phyloP scores from a whole-genome alignment of 202 grass and related monocot genomes.

The Hordeum pubiflorum region DNA sequence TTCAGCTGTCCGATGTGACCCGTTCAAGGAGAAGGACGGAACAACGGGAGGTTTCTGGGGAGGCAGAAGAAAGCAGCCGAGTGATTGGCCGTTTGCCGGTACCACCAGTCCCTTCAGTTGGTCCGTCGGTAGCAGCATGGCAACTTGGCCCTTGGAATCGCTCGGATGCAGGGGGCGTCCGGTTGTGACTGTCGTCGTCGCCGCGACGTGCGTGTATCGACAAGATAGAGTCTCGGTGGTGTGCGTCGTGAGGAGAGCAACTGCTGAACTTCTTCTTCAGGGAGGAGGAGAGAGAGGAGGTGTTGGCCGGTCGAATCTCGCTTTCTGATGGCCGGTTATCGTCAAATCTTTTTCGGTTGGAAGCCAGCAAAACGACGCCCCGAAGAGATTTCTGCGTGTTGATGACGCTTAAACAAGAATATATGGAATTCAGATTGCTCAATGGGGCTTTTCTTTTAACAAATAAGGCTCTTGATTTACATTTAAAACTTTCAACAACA shows the following conservation, averaged over 20 bases:
- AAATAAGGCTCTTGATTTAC: too few relatives aligned
- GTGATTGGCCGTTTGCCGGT: constrained; percentile 2
- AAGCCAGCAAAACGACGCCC: too few relatives aligned
- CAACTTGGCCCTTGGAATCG: neutral
- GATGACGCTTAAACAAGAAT: too few relatives aligned
- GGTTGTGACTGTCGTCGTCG: neutral
- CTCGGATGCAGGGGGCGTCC: neutral
- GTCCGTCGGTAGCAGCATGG: neutral
- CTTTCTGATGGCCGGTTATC: too few relatives aligned
- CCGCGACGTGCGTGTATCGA: neutral
- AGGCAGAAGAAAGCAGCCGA: neutral
- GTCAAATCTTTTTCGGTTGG: too few relatives aligned
- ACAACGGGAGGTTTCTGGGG: neutral
- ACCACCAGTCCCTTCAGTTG: neutral
- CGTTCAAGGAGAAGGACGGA: neutral
- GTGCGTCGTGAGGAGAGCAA: constrained; percentile 15
- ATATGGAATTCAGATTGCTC: too few relatives aligned
- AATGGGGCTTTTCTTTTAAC: too few relatives aligned
- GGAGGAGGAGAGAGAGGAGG: neutral
- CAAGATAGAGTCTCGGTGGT: neutral
- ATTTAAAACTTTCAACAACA: too few relatives aligned
- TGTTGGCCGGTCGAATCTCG: too few relatives aligned
- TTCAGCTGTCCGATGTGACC: neutral
- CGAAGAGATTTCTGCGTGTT: too few relatives aligned
- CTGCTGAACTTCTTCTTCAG: neutral